phyloP scores from a whole-genome alignment of 2,329 filamentous ascomycete genomes.

The Sporothrix variecibatus region DNA sequence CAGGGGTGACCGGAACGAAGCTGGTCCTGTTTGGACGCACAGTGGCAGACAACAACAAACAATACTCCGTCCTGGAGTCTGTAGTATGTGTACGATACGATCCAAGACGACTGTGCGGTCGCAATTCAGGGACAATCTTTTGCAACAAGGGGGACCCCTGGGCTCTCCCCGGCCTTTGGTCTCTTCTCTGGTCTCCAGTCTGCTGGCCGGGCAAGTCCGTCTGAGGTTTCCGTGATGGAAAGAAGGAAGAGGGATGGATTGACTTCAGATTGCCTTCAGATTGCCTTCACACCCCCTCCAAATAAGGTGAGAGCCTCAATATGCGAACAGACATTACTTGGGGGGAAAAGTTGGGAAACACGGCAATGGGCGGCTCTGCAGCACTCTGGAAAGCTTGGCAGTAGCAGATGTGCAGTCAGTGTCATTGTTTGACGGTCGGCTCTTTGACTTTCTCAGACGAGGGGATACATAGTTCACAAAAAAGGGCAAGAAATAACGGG shows the following conservation, averaged over 20 bases:
- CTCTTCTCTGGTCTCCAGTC: not conserved
- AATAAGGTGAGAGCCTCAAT: not conserved
- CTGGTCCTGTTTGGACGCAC: slow-evolving; percentile 22
- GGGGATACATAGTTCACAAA: not conserved
- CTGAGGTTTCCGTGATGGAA: not conserved
- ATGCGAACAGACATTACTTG: slow-evolving; percentile 16
- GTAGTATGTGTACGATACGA: too few relatives aligned
- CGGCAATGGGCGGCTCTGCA: slow-evolving; percentile 14
- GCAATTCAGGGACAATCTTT: slow-evolving; percentile 12
- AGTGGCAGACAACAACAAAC: not conserved
- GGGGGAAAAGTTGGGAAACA: too few relatives aligned
- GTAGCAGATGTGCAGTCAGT: not conserved
- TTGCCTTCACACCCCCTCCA: not conserved
- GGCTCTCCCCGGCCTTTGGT: not conserved
- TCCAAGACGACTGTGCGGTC: not conserved
- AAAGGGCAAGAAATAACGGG: not conserved
- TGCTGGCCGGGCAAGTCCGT: not conserved
- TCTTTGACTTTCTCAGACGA: slow-evolving; percentile 8
- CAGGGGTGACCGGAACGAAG: slow-evolving; percentile 11
- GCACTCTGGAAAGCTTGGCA: not conserved
- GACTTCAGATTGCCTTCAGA: not conserved
- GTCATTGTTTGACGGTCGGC: not conserved
- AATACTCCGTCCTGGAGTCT: too few relatives aligned
- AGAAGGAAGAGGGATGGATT: not conserved
- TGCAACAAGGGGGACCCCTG: slow-evolving; percentile 9